Evolutionary conservation across 2,329 filamentous ascomycete genomes (phyloP).

Genomic region (Exophiala bonariae): DNA sequence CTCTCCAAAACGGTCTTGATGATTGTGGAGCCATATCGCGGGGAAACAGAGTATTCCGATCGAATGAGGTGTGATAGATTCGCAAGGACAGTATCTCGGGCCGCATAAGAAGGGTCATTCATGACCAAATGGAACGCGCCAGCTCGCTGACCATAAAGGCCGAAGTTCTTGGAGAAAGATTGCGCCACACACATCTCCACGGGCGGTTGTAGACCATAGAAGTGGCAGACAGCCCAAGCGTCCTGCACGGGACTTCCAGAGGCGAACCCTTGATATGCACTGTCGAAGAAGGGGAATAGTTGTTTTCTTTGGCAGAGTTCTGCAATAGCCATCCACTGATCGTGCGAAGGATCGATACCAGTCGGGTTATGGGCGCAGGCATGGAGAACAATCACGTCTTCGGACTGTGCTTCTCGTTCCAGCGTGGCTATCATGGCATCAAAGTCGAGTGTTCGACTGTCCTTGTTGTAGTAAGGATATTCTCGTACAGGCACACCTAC

Average conservation of each 20-base stretch:
- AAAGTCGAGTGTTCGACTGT: slow-evolving; percentile 43
- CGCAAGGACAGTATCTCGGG: neutral
- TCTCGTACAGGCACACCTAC: slow-evolving; percentile 71
- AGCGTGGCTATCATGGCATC: slow-evolving; percentile 73
- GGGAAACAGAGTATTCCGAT: slow-evolving; percentile 32
- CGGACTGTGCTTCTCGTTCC: slow-evolving; percentile 73
- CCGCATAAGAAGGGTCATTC: no score
- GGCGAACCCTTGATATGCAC: slow-evolving; percentile 94
- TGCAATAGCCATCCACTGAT: slow-evolving; percentile 93
- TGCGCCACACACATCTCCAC: slow-evolving; percentile 64
- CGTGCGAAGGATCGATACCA: slow-evolving; percentile 87
- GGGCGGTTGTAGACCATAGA: slow-evolving; percentile 73
- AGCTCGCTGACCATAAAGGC: slow-evolving; percentile 91
- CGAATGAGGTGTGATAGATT: slow-evolving; percentile 49
- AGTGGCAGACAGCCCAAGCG: slow-evolving; percentile 85
- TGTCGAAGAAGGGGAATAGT: slow-evolving; percentile 98
- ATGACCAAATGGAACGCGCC: slow-evolving; percentile 76
- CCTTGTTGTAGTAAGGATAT: slow-evolving; percentile 89
- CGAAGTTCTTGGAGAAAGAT: slow-evolving; percentile 66
- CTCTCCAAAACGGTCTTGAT: slow-evolving; percentile 32
- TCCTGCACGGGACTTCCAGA: slow-evolving; percentile 84
- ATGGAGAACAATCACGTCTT: slow-evolving; percentile 83
- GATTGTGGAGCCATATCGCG: slow-evolving; percentile 33
- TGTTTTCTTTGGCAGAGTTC: slow-evolving; percentile 71
- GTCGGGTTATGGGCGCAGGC: slow-evolving; percentile 98